Evolutionary conservation across 2,329 filamentous ascomycete species (phyloP).

Genomic region (Geosmithia putterillii): DNA sequence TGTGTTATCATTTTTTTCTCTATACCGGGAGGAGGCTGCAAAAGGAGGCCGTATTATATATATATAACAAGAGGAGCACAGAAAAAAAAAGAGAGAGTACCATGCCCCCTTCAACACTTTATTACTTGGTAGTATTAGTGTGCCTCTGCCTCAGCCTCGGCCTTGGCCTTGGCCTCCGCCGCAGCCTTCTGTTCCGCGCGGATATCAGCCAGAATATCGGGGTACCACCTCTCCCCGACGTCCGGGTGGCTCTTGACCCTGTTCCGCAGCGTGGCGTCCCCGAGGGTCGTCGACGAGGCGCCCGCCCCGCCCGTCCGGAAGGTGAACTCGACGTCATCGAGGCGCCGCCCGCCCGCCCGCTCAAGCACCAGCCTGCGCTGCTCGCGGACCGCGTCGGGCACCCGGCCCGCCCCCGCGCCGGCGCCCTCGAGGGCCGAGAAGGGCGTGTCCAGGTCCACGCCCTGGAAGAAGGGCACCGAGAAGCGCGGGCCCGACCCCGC

Average conservation of each 20-base stretch:
- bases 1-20: not conserved
- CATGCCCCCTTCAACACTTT: not conserved
- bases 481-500: slow-evolving; percentile 61
- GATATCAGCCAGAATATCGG: slow-evolving; percentile 46
- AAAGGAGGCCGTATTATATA: not conserved
- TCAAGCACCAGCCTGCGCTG: slow-evolving; percentile 48
- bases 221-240: slow-evolving; percentile 73
- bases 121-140: slow-evolving; percentile 1
- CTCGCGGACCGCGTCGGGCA: slow-evolving; percentile 50
- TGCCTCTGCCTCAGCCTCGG: not conserved
- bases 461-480: slow-evolving; percentile 82
- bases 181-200: slow-evolving; percentile 39
- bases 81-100: not conserved
- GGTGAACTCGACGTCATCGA: slow-evolving; percentile 78
- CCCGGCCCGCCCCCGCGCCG: slow-evolving; percentile 32
- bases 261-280: slow-evolving; percentile 77
- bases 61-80: not conserved
- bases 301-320: slow-evolving; percentile 55
- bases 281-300: slow-evolving; percentile 46
- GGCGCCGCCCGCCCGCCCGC: slow-evolving; percentile 35
- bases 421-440: slow-evolving; percentile 63
- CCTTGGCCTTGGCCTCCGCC: not conserved
- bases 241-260: slow-evolving; percentile 78
- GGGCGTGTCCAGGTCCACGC: slow-evolving; percentile 64
- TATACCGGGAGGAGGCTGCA: too few species aligned